These are phyloP conservation scores for Arbutus unedo DNA, from an alignment of 148 eudicot genomes.

Conservation along the genomic window DNA sequence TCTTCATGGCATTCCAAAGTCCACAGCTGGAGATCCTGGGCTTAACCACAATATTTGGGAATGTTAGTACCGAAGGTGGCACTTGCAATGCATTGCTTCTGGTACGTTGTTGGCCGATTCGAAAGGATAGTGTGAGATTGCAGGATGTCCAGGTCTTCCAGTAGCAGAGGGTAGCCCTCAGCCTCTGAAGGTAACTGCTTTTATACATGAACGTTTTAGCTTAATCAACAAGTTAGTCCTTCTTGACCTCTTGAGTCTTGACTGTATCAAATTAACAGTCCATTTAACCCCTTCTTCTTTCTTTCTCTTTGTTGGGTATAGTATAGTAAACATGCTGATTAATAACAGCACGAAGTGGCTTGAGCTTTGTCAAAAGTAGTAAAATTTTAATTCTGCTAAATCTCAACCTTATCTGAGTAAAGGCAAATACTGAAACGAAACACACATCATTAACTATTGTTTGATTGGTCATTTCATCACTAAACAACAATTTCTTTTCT, in stretches of 20 bases:
- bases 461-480: background rate
- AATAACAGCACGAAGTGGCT: background rate
- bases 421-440: too few species aligned
- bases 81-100: conserved; percentile 74
- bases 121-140: conserved; percentile 98
- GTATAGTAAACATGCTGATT: background rate
- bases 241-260: too few species aligned
- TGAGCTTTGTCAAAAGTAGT: background rate
- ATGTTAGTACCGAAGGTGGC: conserved; percentile 70
- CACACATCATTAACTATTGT: background rate
- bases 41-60: conserved; percentile 85
- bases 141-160: conserved; percentile 79
- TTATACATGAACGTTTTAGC: background rate
- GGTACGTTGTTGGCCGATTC: conserved; percentile 41
- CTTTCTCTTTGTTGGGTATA: too few species aligned
- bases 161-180: conserved; percentile 83
- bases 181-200: conserved; percentile 70
- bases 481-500: background rate
- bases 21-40: conserved; percentile 74
- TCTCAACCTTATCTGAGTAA: background rate
- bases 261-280: too few species aligned
- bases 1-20: conserved; percentile 88
- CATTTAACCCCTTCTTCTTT: background rate
- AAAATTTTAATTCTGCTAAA: background rate
- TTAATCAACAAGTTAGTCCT: background rate